These are phyloP conservation scores for Geotrichum macrosporum DNA, from an alignment of 1,139 yeast genomes.

Conservation along the genomic window DNA sequence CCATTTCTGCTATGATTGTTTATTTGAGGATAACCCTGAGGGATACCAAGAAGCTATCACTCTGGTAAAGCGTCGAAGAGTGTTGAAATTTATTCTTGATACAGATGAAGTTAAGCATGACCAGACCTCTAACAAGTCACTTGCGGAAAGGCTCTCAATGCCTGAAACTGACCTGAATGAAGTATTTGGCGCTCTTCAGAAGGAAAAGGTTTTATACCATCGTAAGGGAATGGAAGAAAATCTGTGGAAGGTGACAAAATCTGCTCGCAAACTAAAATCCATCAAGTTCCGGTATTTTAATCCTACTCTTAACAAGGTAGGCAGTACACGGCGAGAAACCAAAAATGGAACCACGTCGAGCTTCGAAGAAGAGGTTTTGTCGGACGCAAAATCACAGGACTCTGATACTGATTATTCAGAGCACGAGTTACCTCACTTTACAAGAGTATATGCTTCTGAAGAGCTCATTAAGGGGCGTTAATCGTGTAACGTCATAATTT, in stretches of 20 bases:
- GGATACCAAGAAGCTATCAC: constrained; percentile 13
- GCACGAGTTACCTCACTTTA: constrained; percentile 8
- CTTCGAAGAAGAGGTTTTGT: constrained; percentile 5
- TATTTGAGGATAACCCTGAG: constrained; percentile 8
- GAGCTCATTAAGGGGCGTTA: not conserved
- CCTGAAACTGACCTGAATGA: constrained; percentile 7
- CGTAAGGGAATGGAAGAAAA: constrained; percentile 2
- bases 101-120: constrained; percentile 14
- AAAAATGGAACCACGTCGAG: constrained; percentile 7
- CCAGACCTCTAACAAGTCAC: not conserved
- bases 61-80: constrained; percentile 11
- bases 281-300: constrained; percentile 11
- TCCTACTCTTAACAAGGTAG: constrained; percentile 6
- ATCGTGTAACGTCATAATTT: not conserved
- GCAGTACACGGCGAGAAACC: not conserved
- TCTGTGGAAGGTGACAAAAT: constrained; percentile 14
- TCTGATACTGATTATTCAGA: constrained; percentile 18
- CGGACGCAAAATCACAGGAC: constrained; percentile 3
- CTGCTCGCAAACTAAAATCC: constrained; percentile 8
- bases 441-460: not conserved
- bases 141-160: constrained; percentile 8
- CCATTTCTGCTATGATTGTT: constrained; percentile 16
- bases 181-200: constrained; percentile 13
- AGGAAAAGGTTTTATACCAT: constrained; percentile 13
- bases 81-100: constrained; percentile 6